Base-by-base conservation (phyloP, 2,329 filamentous ascomycete genomes). In the Tolypocladium cylindrosporum region DNA sequence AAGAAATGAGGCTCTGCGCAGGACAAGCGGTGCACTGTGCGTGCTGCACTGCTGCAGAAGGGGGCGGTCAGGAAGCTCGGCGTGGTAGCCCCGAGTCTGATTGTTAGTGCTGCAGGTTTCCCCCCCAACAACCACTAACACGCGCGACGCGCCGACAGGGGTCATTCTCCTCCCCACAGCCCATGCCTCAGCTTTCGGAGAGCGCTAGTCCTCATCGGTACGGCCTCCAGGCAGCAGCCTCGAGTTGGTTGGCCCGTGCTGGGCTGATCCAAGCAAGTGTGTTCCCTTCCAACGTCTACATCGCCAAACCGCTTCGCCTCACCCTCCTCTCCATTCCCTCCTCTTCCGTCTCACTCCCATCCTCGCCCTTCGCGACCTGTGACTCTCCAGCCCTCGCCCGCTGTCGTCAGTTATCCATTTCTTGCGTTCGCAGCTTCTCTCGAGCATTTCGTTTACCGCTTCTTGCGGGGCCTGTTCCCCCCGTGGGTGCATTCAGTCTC, bases 221-320 rank as follows among this genome's bases (percentile, higher is more conserved):
- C 40, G 37, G 48, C 24, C 10, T 61, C 59, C 54, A 65, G 64
- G 64, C 64, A 66, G 64, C 64, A 64, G 60, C 61, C 59, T 61
- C 34, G 48, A 51, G 27, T n/a, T 4, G n/a, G 31, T 21, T 51
- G 48, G 48, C 31, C 48, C 48, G 48, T 57, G 55, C 59, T 60
- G 60, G 57, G 62, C 61, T 64, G 60, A 60, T 57, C 60, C 57
- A 31, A 41, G 43, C 24, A 36, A 11, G 31, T 51, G 61, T 45
- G 55, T 60, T 57, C 56, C 61, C 58, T 57, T 58, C 57, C 61
- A 41, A 42, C 48, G 39, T 40, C 55, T 16, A 36, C 48, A 55
- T 59, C 57, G 39, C 56, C 57, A 59, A 51, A 55, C 34, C 59
- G 41, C 55, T 55, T 45, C 54, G 41, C 39, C 39, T 43, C 43